A percentile compares a stretch with the other conserved stretches of the same genome.
Conservation (phyloP, 495 filamentous ascomycete species). For the Amphirosellinia nigrospora region DNA sequence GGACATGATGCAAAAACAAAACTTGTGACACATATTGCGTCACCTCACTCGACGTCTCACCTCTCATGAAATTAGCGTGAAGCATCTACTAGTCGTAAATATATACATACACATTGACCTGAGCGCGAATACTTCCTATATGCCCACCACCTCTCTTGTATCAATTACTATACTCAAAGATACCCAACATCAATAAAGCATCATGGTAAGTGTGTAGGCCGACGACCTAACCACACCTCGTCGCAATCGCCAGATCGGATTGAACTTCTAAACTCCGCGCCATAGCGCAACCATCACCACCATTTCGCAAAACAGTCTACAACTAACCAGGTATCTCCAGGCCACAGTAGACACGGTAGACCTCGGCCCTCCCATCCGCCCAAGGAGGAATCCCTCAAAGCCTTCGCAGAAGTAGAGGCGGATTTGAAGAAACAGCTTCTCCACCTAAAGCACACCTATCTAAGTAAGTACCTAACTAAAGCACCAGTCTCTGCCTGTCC, state of each 20-base stretch:
- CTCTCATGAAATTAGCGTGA: neutral
- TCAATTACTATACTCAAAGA: conserved; percentile 6
- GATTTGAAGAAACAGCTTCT: conserved; percentile 58
- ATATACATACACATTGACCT: neutral
- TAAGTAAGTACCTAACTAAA: too few species aligned
- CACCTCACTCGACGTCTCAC: neutral
- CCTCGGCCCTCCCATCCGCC: conserved; percentile 54
- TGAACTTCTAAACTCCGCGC: neutral
- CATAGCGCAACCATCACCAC: neutral
- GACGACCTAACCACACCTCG: neutral
- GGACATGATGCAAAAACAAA: conserved; percentile 10
- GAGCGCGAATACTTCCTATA: neutral
- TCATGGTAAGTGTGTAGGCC: conserved; percentile 30
- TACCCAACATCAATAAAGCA: neutral
- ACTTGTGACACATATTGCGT: conserved; percentile 21
- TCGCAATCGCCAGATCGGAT: neutral
- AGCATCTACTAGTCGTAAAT: too few species aligned
- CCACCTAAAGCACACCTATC: conserved; percentile 53
- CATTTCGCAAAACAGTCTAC: neutral
- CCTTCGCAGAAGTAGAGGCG: conserved; percentile 54
- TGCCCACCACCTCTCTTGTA: neutral
- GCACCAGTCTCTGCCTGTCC: too few species aligned
- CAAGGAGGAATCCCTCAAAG: conserved; percentile 58
- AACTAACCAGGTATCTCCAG: conserved; percentile 33
- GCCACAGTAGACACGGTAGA: conserved; percentile 60